A percentile compares a stretch with the other conserved stretches of the same genome.
These are phyloP conservation scores for Castanea sativa DNA, from an alignment of 306 rosid genomes.

Conservation along the genomic window DNA sequence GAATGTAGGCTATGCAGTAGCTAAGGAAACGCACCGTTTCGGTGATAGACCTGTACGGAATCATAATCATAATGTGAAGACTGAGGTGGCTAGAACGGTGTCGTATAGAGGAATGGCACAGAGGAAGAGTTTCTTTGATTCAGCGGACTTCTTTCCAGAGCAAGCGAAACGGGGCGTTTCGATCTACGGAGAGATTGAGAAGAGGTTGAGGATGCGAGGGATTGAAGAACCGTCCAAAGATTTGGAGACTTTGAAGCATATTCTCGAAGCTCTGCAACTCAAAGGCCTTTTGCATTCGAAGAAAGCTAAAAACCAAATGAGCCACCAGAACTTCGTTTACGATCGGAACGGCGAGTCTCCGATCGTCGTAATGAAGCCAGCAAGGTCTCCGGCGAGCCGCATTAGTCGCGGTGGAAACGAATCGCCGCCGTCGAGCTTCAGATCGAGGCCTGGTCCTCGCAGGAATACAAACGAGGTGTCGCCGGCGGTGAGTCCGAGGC, in stretches of 20 bases:
- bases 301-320: conserved; percentile 24
- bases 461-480: conserved; percentile 25
- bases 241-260: conserved; percentile 70
- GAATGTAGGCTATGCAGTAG: neutral
- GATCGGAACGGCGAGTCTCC: conserved; percentile 53
- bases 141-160: conserved; percentile 82
- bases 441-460: conserved; percentile 46
- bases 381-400: conserved; percentile 40
- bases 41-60: conserved; percentile 35
- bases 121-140: conserved; percentile 78
- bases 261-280: conserved; percentile 83
- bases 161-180: conserved; percentile 52
- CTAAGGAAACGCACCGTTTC: conserved; percentile 22
- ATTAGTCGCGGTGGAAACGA: conserved; percentile 40
- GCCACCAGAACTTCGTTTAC: conserved; percentile 39
- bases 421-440: conserved; percentile 49
- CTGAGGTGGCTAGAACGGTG: conserved; percentile 26
- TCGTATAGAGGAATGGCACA: conserved; percentile 47
- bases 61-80: conserved; percentile 33
- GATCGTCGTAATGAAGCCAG: conserved; percentile 63
- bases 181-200: conserved; percentile 62
- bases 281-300: conserved; percentile 81
- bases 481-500: conserved; percentile 36
- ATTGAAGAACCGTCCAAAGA: conserved; percentile 71
- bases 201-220: conserved; percentile 71